A percentile compares a stretch with the other conserved stretches of the same genome.
Conservation (phyloP, 805 yeast genomes). For the Lipomyces lipofer region DNA sequence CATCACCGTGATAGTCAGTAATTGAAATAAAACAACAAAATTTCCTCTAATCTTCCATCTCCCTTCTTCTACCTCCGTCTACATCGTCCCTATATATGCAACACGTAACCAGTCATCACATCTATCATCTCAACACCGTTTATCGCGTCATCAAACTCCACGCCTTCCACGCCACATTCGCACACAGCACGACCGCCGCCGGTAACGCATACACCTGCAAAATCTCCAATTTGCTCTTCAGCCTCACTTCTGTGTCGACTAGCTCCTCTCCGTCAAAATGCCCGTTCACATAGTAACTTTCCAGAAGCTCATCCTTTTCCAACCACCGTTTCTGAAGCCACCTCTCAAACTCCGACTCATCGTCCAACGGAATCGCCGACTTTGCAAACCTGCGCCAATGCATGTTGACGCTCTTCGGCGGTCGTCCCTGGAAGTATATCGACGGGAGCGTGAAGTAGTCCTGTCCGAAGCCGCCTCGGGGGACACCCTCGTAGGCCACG, state of each 20-base stretch:
- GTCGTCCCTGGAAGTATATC: conserved; percentile 66
- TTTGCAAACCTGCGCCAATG: conserved; percentile 61
- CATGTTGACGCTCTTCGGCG: conserved; percentile 67
- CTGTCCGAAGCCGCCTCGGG: conserved; percentile 68
- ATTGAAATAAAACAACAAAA: no score
- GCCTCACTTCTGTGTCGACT: conserved; percentile 25
- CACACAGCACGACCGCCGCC: conserved; percentile 13
- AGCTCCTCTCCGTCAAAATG: conserved; percentile 29
- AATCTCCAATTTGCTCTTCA: conserved; percentile 13
- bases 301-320: conserved; percentile 73
- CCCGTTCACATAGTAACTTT: conserved; percentile 34
- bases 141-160: conserved; percentile 58
- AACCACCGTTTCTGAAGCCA: conserved; percentile 80
- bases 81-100: no score
- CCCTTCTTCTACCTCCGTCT: neutral
- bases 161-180: conserved; percentile 26
- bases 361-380: conserved; percentile 63
- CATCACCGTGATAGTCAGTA: no score
- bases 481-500: conserved; percentile 74
- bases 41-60: no score
- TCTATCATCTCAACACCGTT: neutral
- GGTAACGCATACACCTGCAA: conserved; percentile 27
- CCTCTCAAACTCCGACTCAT: conserved; percentile 57
- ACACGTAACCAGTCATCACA: neutral
- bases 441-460: conserved; percentile 64